Evolutionary conservation across 2,329 filamentous ascomycete genomes (phyloP), one percentile per base, ranked within the genome.

Genomic region (Scedosporium minutisporum): DNA sequence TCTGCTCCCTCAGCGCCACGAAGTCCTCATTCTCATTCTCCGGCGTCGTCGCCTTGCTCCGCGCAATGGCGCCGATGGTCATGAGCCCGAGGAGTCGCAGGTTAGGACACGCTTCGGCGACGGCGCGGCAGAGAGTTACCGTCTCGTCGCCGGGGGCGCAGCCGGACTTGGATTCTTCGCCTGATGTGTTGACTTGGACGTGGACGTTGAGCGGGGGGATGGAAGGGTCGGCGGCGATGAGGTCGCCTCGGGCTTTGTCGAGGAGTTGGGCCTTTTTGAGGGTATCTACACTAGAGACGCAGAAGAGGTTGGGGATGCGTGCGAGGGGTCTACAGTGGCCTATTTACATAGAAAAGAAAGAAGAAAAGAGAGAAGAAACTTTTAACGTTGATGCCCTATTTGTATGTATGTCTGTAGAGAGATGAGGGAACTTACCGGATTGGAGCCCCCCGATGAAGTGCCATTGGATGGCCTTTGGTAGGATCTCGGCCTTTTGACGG

Each of bases 391-490:
- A 3, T 38, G 33, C 4, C 10, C 33, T 38, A 38, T 6, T 38
- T 10, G 33, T 12, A 38, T 38, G 29, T 29, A 29, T 10, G 2
- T n/a, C 6, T 53, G 18, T 27, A 12, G 12, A 51, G 48, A 38
- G 48, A 23, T 2, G 16, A 21, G 51, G 12, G 21, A 16, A 25
- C 61, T 62, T 66, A 84, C 83, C 79, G 14, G 90, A 93, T 76
- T 99, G 95, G 46, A 99, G 77, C 0, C 90, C 91, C 46, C 95
- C 95, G 72, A 97, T 99, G 75, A 97, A 97, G 75, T 99, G 95
- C 95, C 95, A 99, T 69, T 83, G 82, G 67, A 99, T 89, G 41
- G 81, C 82, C 55, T 77, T 77, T 0, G 95, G 93, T 10, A 99
- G 83, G 21, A 96, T 73, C 42, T 83, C 82, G 1, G 91, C 88